Evolutionary conservation across 768 basidiomycete genomes (phyloP), one percentile per base, ranked within the genome.

Genomic region (Hygrocybe punicea): DNA sequence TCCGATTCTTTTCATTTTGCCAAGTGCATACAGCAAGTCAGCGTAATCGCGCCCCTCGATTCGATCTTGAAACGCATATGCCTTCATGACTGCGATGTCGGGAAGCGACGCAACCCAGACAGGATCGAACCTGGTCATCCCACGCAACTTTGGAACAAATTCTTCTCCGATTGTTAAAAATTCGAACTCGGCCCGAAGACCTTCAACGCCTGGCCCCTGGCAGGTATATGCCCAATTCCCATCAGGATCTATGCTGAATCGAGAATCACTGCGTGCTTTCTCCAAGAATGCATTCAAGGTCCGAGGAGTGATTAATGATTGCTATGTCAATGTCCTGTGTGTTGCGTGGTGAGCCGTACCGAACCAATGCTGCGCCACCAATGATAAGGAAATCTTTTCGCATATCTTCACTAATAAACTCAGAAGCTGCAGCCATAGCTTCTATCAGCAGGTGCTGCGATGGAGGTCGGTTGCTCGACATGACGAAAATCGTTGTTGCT

Each of bases 31-130:
- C 47, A 48, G 47, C 47, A 48, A 48, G 47, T 48, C 47, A 29
- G n/a, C 24, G 21, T 48, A 48, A 16, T 48, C 47, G 21, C 25
- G n/a, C 11, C 14, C 6, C 25, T 48, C 17, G 21, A 7, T 21
- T 21, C 47, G 47, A 25, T 48, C 21, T 48, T 48, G 19, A 48
- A 48, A 48, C n/a, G 25, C n/a, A 25, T 29, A 25, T 13, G 47
- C 47, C 47, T 48, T 48, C 47, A 48, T 48, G 47, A 48, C 47
- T 48, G 47, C 47, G 47, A 48, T 48, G 47, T 29, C 47, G 14
- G 47, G 47, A 48, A 48, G 47, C 14, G 47, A 48, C 19, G 47
- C 47, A 48, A 48, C 47, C 47, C 47, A 48, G 47, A 48, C 19
- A 48, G 47, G 25, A 29, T 48, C n/a, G 25, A 48, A 48, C 25